Evolutionary conservation across 2,329 filamentous ascomycete genomes (phyloP).

Genomic region (Phoma sp.): DNA sequence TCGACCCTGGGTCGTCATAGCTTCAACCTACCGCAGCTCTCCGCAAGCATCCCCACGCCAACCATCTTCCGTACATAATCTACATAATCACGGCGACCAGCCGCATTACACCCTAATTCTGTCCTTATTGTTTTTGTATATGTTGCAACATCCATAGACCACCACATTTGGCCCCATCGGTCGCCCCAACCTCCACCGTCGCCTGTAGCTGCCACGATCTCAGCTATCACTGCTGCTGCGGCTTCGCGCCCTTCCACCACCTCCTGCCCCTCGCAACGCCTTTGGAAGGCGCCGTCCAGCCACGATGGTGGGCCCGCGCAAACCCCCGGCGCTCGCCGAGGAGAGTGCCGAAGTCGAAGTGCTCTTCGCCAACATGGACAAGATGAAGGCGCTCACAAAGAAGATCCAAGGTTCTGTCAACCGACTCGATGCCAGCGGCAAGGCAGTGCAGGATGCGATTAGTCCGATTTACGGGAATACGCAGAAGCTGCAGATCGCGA

Average conservation of each 20-base stretch:
- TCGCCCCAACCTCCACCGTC: not conserved
- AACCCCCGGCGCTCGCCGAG: constrained; percentile 65
- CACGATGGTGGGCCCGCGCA: constrained; percentile 62
- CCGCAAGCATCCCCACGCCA: constrained; percentile 38
- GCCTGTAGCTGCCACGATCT: constrained; percentile 3
- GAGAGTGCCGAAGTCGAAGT: constrained; percentile 74
- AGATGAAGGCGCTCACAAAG: constrained; percentile 91
- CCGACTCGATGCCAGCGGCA: constrained; percentile 84
- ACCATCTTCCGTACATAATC: constrained; percentile 13
- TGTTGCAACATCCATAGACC: constrained; percentile 8
- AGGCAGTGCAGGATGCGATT: constrained; percentile 89
- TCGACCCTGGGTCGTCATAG: constrained; percentile 36
- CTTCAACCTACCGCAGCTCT: constrained; percentile 30
- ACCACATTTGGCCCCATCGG: not conserved
- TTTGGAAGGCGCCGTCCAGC: constrained; percentile 32
- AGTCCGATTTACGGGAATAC: constrained; percentile 94
- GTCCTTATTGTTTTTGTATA: constrained; percentile 8
- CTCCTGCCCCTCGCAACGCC: constrained; percentile 14
- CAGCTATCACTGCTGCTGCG: constrained; percentile 1
- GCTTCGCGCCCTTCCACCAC: not conserved
- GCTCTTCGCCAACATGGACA: constrained; percentile 77
- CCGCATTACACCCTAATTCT: not conserved
- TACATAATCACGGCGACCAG: constrained; percentile 13
- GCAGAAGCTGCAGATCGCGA: constrained; percentile 84
- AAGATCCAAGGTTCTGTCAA: constrained; percentile 91